phyloP scores from a whole-genome alignment of 1,284 basidiomycete genomes.

The Earliella scabrosa region DNA sequence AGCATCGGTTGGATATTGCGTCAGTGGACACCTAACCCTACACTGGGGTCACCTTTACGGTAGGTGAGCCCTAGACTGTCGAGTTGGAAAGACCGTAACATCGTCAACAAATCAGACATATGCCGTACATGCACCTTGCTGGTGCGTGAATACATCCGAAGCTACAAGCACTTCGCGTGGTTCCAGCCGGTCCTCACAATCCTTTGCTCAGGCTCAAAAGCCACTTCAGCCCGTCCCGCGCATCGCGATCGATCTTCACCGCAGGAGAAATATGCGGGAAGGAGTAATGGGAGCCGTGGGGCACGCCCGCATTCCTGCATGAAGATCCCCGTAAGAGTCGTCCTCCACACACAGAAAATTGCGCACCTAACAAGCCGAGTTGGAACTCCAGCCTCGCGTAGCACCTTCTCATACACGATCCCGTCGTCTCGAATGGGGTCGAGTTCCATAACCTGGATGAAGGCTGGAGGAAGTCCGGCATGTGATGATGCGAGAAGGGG shows the following conservation, averaged over 20 bases:
- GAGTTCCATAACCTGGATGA: slow-evolving; percentile 26
- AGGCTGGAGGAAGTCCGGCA: slow-evolving; percentile 25
- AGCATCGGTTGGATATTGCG: slow-evolving; percentile 7
- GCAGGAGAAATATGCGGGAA: background rate
- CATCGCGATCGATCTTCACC: slow-evolving; percentile 1
- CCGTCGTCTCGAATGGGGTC: slow-evolving; percentile 33
- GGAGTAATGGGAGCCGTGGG: slow-evolving; percentile 9
- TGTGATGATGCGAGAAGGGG: slow-evolving; percentile 18
- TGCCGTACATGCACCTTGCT: too few relatives aligned
- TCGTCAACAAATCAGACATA: too few relatives aligned
- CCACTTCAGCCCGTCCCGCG: slow-evolving; percentile 13
- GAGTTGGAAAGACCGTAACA: too few relatives aligned
- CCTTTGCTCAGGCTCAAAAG: background rate
- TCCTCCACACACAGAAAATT: slow-evolving; percentile 7
- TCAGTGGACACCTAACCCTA: slow-evolving; percentile 18
- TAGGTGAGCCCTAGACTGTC: too few relatives aligned
- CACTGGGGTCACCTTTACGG: slow-evolving; percentile 24
- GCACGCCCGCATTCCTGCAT: slow-evolving; percentile 7
- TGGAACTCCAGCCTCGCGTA: slow-evolving; percentile 25
- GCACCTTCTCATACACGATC: slow-evolving; percentile 26
- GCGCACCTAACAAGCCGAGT: slow-evolving; percentile 22
- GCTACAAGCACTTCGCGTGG: too few relatives aligned
- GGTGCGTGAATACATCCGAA: too few relatives aligned
- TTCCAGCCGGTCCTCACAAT: background rate
- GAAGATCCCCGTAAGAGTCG: background rate